Conservation (phyloP, 2,329 filamentous ascomycete species). For the Triangularia verruculosa region DNA sequence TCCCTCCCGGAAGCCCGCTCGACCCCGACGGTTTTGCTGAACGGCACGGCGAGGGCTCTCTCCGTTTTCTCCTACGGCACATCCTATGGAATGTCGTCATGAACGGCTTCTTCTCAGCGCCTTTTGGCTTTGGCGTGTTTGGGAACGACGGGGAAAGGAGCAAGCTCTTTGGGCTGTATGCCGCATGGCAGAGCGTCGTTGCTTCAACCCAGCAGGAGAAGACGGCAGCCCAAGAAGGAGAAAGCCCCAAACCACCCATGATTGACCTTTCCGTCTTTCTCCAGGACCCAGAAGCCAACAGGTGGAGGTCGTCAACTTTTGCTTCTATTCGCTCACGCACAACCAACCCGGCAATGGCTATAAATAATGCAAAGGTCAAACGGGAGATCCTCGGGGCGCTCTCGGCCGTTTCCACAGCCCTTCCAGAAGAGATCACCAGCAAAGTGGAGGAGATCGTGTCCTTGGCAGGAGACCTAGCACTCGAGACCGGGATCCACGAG, state of each 20-base stretch:
- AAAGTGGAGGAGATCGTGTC: slow-evolving; percentile 11
- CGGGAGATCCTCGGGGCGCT: slow-evolving; percentile 8
- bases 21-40: slow-evolving; percentile 22
- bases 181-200: slow-evolving; percentile 21
- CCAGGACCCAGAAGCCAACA: slow-evolving; percentile 25
- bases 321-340: slow-evolving; percentile 25
- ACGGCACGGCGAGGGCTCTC: slow-evolving; percentile 16
- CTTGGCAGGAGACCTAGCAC: slow-evolving; percentile 11
- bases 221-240: too few species aligned
- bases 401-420: not conserved
- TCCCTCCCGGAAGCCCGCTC: slow-evolving; percentile 10
- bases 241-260: not conserved
- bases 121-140: slow-evolving; percentile 28
- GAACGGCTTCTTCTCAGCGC: slow-evolving; percentile 27
- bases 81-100: slow-evolving; percentile 24
- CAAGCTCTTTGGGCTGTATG: slow-evolving; percentile 20
- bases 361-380: slow-evolving; percentile 9
- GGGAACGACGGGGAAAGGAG: slow-evolving; percentile 13
- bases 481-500: slow-evolving; percentile 14
- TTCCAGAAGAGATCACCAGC: slow-evolving; percentile 6
- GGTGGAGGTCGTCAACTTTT: slow-evolving; percentile 28
- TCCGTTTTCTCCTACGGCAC: slow-evolving; percentile 22
- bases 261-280: slow-evolving; percentile 18
- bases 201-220: not conserved
- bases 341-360: not conserved